Conservation (phyloP, 2,329 filamentous ascomycete species). For the Rhexocercosporidium sp. region DNA sequence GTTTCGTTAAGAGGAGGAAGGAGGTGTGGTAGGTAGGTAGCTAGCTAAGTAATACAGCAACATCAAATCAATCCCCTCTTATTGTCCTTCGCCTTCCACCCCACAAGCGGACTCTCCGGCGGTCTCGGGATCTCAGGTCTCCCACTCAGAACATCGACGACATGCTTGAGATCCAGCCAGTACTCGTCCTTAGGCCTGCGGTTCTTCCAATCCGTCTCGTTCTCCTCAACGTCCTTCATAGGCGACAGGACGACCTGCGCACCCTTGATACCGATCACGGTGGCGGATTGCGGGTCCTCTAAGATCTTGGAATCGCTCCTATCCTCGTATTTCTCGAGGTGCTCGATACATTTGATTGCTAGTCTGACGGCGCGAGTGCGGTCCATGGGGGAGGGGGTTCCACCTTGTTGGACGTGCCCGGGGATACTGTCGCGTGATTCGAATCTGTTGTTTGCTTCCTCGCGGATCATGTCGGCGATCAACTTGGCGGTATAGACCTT, state of each 20-base stretch:
- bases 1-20: conserved; percentile 5
- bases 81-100: conserved; percentile 62
- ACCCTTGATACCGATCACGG: conserved; percentile 91
- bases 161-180: conserved; percentile 80
- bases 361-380: conserved; percentile 89
- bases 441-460: conserved; percentile 90
- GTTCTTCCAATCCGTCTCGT: conserved; percentile 92
- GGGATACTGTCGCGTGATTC: conserved; percentile 91
- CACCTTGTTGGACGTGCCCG: conserved; percentile 93
- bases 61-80: conserved; percentile 54
- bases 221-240: conserved; percentile 80
- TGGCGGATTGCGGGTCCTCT: conserved; percentile 72
- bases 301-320: conserved; percentile 71
- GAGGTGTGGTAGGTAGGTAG: not conserved
- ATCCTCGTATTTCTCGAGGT: conserved; percentile 79
- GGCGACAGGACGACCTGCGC: conserved; percentile 86
- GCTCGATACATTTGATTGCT: conserved; percentile 92
- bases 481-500: conserved; percentile 90
- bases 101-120: conserved; percentile 52
- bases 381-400: conserved; percentile 94
- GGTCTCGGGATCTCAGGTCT: conserved; percentile 57
- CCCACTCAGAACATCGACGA: conserved; percentile 85
- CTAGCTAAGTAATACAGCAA: not conserved
- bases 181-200: conserved; percentile 82
- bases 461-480: conserved; percentile 93